These are phyloP conservation scores for Musa schizocarpa DNA, from an alignment of 176 grass and related monocot species.

Conservation along the genomic window DNA sequence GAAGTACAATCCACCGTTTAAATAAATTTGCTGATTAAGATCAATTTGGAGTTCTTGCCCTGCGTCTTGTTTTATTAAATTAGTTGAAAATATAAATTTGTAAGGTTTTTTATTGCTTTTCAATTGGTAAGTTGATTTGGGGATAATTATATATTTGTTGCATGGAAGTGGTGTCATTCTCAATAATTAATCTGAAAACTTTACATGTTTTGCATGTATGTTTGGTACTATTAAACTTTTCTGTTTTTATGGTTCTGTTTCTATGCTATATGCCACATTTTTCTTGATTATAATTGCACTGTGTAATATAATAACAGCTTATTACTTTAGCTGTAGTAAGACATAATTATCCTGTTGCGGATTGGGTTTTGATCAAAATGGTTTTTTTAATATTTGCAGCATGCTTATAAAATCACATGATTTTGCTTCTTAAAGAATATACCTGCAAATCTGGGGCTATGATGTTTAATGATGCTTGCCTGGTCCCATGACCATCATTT, in stretches of 20 bases:
- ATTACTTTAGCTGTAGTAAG: background rate
- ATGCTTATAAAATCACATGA: background rate
- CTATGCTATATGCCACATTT: background rate
- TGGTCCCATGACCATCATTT: background rate
- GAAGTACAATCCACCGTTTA: constrained; percentile 88
- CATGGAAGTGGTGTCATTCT: background rate
- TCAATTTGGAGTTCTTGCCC: background rate
- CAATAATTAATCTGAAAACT: background rate
- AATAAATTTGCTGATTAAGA: constrained; percentile 91
- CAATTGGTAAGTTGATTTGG: background rate
- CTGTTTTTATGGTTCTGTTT: background rate
- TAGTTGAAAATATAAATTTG: background rate
- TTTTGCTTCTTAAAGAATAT: background rate
- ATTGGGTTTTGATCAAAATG: background rate
- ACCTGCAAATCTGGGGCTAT: too few species aligned
- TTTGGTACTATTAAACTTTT: background rate
- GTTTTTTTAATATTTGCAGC: background rate
- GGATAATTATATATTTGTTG: background rate
- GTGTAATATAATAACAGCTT: background rate
- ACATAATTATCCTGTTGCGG: background rate
- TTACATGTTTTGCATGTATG: background rate
- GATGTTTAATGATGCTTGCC: background rate
- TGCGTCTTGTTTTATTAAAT: background rate
- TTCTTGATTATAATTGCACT: background rate
- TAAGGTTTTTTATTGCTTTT: background rate